Percentiles rank a stretch among this genome's conserved stretches.
phyloP scores from a whole-genome alignment of 2,329 filamentous ascomycete species.

The Lasiodiplodia hormozganensis region DNA sequence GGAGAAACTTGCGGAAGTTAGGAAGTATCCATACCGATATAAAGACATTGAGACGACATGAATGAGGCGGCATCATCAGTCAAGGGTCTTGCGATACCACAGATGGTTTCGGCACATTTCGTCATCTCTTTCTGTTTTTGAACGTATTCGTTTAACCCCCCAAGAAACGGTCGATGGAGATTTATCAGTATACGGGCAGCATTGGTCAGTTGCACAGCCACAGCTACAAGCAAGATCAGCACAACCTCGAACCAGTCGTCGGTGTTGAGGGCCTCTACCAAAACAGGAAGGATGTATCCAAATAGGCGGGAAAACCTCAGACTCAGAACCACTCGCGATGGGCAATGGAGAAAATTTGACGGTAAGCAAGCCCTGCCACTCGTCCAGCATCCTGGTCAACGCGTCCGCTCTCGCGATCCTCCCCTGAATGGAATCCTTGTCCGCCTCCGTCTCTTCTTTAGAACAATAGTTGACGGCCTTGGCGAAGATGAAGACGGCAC shows the following conservation, averaged over 20 bases:
- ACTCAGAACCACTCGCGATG: neutral
- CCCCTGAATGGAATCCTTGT: conserved; percentile 47
- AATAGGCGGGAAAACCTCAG: conserved; percentile 51
- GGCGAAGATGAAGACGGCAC: conserved; percentile 62
- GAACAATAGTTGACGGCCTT: conserved; percentile 66
- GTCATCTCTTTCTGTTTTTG: conserved; percentile 53
- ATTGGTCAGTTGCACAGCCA: conserved; percentile 60
- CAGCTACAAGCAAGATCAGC: conserved; percentile 38
- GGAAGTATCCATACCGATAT: conserved; percentile 6
- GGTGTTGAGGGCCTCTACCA: conserved; percentile 35
- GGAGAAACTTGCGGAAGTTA: no score
- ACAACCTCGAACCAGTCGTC: neutral
- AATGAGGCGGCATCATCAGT: conserved; percentile 28
- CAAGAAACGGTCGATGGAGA: conserved; percentile 59
- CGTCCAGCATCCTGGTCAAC: conserved; percentile 57
- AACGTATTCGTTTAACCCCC: conserved; percentile 58
- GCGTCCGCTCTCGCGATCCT: conserved; percentile 56
- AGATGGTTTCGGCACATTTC: conserved; percentile 52
- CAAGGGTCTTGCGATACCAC: conserved; percentile 12
- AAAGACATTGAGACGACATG: conserved; percentile 30
- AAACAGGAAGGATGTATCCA: conserved; percentile 60
- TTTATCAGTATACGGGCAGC: conserved; percentile 61
- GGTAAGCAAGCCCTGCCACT: conserved; percentile 56
- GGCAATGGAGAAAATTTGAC: conserved; percentile 54
- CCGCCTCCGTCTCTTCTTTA: conserved; percentile 54